Base-by-base conservation (phyloP, 2,329 filamentous ascomycete genomes). In the Aureobasidium sp. region DNA sequence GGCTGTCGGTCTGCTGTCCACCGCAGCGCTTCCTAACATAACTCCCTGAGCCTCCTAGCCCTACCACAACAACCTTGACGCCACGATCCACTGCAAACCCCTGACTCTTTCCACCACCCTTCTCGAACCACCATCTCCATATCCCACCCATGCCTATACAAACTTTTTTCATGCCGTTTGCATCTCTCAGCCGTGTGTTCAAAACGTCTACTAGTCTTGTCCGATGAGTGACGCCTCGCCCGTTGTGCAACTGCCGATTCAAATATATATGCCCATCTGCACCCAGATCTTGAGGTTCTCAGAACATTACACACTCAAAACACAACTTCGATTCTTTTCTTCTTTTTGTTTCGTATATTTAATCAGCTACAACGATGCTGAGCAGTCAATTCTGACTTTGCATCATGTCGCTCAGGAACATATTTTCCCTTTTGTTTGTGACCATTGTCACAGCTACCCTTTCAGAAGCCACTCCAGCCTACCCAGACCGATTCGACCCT, bases 31-130 rank as follows among this genome's bases (percentile, higher is more conserved):
- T 30, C 25, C 8, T 27, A 92, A 1, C 96, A 93, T 36, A 82
- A 96, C 55, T 99, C 99, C 78, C 86, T 86, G 61, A 81, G 86
- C 0, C 81, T 92, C 27, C 11, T 27, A 82, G 83, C 1, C 82
- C 86, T 0, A 86, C 82, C 66, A 96, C 96, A 87, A 81, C 85
- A 3, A n/a, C 13, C 21, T 42, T 32, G 13, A 29, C 37, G 14
- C 39, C 51, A 42, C 14, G 6, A 55, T 55, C 39, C 16, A 34
- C 41, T 32, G n/a, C 13, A 39, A 7, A 10, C 29, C 39, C 39
- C 41, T 41, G 30, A 59, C 30, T 42, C 32, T 39, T 34, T 27
- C 5, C 13, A 48, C 3, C 21, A 39, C 21, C 54, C 32, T 48
- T 48, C 32, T 47, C 16, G 42, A 39, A 59, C 8, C 34, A n/a